Percentiles rank a stretch among this genome's conserved stretches.
phyloP scores from a whole-genome alignment of 2,329 filamentous ascomycete species.

The Tolypocladium nubicola region DNA sequence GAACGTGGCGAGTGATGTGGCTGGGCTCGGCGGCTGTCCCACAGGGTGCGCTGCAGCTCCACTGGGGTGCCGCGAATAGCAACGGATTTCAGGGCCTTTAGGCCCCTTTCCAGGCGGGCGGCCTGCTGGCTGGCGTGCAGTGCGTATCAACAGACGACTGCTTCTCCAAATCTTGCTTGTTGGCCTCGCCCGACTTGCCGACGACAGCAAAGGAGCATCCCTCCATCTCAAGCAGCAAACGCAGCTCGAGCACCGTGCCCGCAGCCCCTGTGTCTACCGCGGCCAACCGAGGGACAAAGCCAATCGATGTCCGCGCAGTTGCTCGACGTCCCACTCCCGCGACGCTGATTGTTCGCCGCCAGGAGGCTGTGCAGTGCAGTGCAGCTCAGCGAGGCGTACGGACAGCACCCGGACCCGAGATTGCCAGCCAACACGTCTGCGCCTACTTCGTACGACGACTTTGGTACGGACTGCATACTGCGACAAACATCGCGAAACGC shows the following conservation, averaged over 20 bases:
- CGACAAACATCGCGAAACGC: background rate
- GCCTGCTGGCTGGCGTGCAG: background rate
- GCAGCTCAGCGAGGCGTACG: background rate
- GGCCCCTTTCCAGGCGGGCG: background rate
- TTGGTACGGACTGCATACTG: background rate
- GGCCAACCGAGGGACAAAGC: background rate
- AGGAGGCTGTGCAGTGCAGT: slow-evolving; percentile 9
- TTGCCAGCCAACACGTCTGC: background rate
- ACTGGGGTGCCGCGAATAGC: slow-evolving; percentile 1
- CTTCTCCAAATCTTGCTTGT: background rate
- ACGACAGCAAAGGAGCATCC: background rate
- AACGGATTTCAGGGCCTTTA: background rate
- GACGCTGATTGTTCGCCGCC: slow-evolving; percentile 1
- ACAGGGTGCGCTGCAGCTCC: background rate
- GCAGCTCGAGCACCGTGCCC: background rate
- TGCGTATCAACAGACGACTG: background rate
- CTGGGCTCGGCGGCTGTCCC: background rate
- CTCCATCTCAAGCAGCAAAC: background rate
- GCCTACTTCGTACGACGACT: background rate
- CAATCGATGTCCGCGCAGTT: background rate
- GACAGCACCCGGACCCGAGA: background rate
- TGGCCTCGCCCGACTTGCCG: background rate
- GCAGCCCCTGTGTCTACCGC: background rate
- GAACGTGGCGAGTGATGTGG: slow-evolving; percentile 2
- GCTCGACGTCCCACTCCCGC: background rate